Evolutionary conservation across 345 rosid genomes (phyloP), one percentile per base, ranked within the genome.

Genomic region (Eucalyptus urophylla): DNA sequence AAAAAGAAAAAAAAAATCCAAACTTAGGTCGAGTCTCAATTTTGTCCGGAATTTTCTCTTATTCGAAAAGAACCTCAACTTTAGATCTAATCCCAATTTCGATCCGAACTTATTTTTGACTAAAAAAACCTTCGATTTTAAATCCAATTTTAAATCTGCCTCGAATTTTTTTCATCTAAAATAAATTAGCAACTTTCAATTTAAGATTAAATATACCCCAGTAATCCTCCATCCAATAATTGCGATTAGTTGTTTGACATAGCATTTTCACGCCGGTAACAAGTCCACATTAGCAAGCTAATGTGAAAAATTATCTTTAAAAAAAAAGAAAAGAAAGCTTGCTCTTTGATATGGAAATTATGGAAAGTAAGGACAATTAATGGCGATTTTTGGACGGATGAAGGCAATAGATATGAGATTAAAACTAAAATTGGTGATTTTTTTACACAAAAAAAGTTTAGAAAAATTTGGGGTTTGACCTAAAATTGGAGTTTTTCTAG

Each of bases 161-260:
- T 33, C 3, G 1, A 69, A 69, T 9, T 8, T 69, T 31, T 16
- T 31, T 69, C 25, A 8, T 69, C 22, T 8, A 15, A 16, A 31
- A 31, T 15, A 1, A 69, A 8, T 31, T 2, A 16, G 2, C 12
- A 8, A 69, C 12, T 69, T 69, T 69, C 21, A 17, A 16, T 16
- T 2, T 31, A 17, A 19, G 0, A 16, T 69, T 37, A 69, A n/a
- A 31, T 31, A 5, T 31, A 9, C 11, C 6, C 22, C 0, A 4
- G 5, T 16, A 69, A 31, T 2, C 80, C 12, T 33, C 24, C 2
- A 8, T 69, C 24, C 44, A 69, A 33, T 69, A 69, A 69, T 69
- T 17, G 43, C 10, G 0, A 69, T 16, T 69, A 33, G 44, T 1
- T 5, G 7, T 16, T 33, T 33, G 80, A 17, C 24, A 4, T 33